Percentiles rank a stretch among this genome's conserved stretches.
phyloP scores from a whole-genome alignment of 1,284 basidiomycete species.

The Rhodotorula sp. region DNA sequence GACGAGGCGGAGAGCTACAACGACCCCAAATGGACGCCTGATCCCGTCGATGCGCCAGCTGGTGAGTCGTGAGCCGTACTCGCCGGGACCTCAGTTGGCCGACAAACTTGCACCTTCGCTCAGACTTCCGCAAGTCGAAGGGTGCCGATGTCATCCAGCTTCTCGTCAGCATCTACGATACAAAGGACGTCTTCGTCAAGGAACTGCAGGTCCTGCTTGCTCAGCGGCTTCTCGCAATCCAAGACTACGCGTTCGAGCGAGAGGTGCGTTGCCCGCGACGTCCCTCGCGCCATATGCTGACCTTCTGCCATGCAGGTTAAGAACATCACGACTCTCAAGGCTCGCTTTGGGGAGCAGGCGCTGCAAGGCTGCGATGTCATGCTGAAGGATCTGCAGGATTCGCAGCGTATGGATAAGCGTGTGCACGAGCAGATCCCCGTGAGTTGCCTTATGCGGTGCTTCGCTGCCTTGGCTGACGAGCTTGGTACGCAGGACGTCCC shows the following conservation, averaged over 20 bases:
- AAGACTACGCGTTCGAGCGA: slow-evolving; percentile 73
- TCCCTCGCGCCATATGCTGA: not conserved
- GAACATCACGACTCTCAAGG: slow-evolving; percentile 87
- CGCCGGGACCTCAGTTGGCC: too few relatives aligned
- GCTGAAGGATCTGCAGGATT: slow-evolving; percentile 92
- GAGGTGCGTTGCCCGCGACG: slow-evolving; percentile 62
- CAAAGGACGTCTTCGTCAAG: slow-evolving; percentile 88
- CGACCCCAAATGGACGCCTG: slow-evolving; percentile 88
- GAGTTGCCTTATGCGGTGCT: not conserved
- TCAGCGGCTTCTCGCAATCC: slow-evolving; percentile 72
- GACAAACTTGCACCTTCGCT: not conserved
- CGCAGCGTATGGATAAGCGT: slow-evolving; percentile 77
- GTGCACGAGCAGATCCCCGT: slow-evolving; percentile 58
- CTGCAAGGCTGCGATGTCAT: slow-evolving; percentile 93
- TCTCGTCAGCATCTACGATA: slow-evolving; percentile 92
- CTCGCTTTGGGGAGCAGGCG: slow-evolving; percentile 85
- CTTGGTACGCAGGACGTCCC: slow-evolving; percentile 51
- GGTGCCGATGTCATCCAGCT: slow-evolving; percentile 88
- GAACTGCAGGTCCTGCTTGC: slow-evolving; percentile 87
- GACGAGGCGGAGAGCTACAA: slow-evolving; percentile 76
- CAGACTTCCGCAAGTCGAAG: slow-evolving; percentile 84
- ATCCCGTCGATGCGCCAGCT: slow-evolving; percentile 88
- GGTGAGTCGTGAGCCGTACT: slow-evolving; percentile 52
- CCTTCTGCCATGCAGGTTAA: slow-evolving; percentile 61
- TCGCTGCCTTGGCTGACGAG: not conserved